These are phyloP conservation scores for Hyparrhenia diplandra DNA, from an alignment of 176 grass and related monocot genomes.

Conservation along the genomic window DNA sequence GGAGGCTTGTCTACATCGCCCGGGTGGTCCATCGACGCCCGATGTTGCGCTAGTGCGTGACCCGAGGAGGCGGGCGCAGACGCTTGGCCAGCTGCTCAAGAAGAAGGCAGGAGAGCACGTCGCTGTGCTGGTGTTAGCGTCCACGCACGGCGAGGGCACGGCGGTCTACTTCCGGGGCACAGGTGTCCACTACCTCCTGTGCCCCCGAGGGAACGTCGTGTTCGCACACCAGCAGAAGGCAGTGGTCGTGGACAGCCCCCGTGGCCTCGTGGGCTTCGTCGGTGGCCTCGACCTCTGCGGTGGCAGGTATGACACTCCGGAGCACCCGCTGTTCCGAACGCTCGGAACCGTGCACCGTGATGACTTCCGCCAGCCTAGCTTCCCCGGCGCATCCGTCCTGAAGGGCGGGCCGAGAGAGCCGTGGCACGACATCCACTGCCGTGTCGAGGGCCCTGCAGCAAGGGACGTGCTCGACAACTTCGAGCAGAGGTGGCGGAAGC, in stretches of 20 bases:
- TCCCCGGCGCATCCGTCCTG: background rate
- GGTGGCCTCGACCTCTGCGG: background rate
- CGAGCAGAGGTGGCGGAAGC: conserved; percentile 22
- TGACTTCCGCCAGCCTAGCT: background rate
- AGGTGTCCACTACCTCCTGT: conserved; percentile 38
- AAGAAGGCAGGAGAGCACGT: conserved; percentile 52
- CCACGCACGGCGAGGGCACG: conserved; percentile 41
- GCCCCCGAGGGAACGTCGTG: background rate
- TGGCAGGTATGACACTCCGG: background rate
- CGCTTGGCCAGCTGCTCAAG: conserved; percentile 54
- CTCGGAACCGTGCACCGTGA: background rate
- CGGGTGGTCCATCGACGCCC: too few relatives aligned
- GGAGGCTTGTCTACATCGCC: too few relatives aligned
- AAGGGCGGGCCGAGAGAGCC: conserved; percentile 23
- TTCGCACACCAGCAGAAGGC: background rate
- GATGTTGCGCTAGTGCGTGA: too few relatives aligned
- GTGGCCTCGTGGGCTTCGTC: background rate
- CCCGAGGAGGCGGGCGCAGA: conserved; percentile 1
- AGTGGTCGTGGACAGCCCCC: background rate
- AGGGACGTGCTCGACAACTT: conserved; percentile 30
- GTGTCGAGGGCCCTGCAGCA: conserved; percentile 19
- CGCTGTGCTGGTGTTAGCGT: conserved; percentile 48
- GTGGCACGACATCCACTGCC: conserved; percentile 33
- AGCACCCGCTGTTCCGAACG: background rate
- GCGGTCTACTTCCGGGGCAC: conserved; percentile 28